Percentiles rank a stretch among this genome's conserved stretches.
phyloP scores from a whole-genome alignment of 805 yeast species.

The Candida berthetii region DNA sequence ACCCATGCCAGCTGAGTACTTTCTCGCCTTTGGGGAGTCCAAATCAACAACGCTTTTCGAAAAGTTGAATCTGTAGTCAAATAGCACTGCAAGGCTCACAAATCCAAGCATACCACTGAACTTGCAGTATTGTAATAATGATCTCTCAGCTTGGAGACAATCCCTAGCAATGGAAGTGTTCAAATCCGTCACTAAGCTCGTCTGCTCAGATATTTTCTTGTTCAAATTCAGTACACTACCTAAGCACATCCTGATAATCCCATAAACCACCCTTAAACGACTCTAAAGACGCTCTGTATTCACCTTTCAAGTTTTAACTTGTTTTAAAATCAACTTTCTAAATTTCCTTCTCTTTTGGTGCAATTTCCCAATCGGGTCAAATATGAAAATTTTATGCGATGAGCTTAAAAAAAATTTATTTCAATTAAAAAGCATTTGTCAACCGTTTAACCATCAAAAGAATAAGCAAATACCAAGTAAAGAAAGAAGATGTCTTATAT shows the following conservation, averaged over 20 bases:
- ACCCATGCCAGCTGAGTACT: slow-evolving; percentile 9
- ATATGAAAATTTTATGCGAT: neutral
- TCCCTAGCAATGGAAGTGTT: slow-evolving; percentile 19
- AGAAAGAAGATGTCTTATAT: slow-evolving; percentile 31
- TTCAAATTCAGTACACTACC: neutral
- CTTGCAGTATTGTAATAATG: slow-evolving; percentile 16
- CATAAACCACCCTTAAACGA: too few species aligned
- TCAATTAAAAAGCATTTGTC: too few species aligned
- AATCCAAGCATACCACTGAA: slow-evolving; percentile 12
- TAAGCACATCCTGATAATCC: too few species aligned
- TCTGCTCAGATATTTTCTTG: neutral
- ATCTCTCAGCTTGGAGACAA: slow-evolving; percentile 21
- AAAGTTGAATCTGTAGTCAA: slow-evolving; percentile 10
- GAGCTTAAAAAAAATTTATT: neutral
- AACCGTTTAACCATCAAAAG: neutral
- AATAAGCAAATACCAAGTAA: too few species aligned
- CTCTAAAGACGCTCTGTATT: too few species aligned
- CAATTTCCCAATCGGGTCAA: neutral
- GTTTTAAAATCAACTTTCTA: too few species aligned
- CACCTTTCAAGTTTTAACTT: too few species aligned
- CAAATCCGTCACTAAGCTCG: slow-evolving; percentile 1
- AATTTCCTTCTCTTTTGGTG: neutral
- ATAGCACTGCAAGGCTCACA: slow-evolving; percentile 13
- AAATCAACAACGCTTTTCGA: neutral
- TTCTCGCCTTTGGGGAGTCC: neutral